These are phyloP conservation scores for Cutaneotrichosporon arboriforme DNA, from an alignment of 1,284 basidiomycete genomes.

Conservation along the genomic window DNA sequence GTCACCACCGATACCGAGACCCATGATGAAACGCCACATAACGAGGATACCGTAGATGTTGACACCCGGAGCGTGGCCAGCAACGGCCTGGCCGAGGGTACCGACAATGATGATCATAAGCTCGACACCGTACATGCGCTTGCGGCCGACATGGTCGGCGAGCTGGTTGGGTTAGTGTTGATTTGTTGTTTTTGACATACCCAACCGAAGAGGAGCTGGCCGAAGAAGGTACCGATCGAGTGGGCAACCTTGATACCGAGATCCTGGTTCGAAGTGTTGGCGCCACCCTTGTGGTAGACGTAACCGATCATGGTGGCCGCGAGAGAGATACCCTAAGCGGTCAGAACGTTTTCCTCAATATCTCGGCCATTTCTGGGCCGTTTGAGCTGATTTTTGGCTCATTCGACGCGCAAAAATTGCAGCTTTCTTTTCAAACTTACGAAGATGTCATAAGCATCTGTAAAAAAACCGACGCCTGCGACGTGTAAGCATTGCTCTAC, in stretches of 20 bases:
- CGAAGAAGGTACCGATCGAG: constrained; percentile 51
- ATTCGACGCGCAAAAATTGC: too few species aligned
- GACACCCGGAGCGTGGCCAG: constrained; percentile 58
- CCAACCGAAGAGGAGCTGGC: constrained; percentile 50
- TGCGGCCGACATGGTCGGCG: constrained; percentile 50
- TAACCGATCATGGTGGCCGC: constrained; percentile 69
- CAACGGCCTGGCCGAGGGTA: constrained; percentile 51
- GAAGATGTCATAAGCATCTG: constrained; percentile 50
- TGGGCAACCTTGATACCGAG: constrained; percentile 64
- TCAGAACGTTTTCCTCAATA: too few species aligned
- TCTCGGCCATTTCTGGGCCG: too few species aligned
- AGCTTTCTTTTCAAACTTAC: too few species aligned
- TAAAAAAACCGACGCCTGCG: constrained; percentile 44
- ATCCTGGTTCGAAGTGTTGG: constrained; percentile 56
- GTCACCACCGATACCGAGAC: constrained; percentile 63
- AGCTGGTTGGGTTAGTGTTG: constrained; percentile 12
- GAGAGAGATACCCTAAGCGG: constrained; percentile 55
- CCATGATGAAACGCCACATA: constrained; percentile 58
- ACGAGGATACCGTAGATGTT: constrained; percentile 66
- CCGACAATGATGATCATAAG: constrained; percentile 40
- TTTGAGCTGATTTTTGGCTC: not conserved
- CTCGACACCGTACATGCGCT: constrained; percentile 52
- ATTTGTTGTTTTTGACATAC: too few species aligned
- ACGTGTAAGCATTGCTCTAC: not conserved
- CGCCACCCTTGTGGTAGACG: constrained; percentile 57